Base-by-base conservation (phyloP, 768 basidiomycete genomes). In the Lactifluus rugatus region DNA sequence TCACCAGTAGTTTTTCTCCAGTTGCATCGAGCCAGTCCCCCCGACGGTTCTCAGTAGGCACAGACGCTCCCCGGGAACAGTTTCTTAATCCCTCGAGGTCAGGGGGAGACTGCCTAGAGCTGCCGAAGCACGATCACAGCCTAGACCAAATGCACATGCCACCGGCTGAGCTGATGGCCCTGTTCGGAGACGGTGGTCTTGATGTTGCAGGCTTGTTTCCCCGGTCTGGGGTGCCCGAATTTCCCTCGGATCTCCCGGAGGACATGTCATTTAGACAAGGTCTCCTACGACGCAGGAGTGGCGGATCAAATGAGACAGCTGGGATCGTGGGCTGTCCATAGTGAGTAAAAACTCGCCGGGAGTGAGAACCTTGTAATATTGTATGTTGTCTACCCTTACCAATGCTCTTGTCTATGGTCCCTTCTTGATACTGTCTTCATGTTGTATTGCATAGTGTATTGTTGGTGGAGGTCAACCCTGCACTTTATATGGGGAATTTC, bases 101-200 rank as follows among this genome's bases (percentile, higher is more conserved):
- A 14, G 42, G 45, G 28, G 28, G 9, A 1, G 31, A 42, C 25
- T 23, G 13, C 28, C 26, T 45, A 37, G 41, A 37, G 36, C 11
- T 49, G 23, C 52, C 42, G 17, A 41, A 36, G 28, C 14, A 49
- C 8, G 50, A 56, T 37, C 14, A 51, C 13, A 37, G 34, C 14
- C 3, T 39, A n/a, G 39, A 14, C 23, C 16, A 36, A 34, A 34
- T 48, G 25, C 44, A n/a, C 13, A 62, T 52, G 23, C 37, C 54
- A 19, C 37, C 63, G 17, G 47, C 17, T 21, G 61, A 53, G 28
- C 25, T 64, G 23, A 53, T 62, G 54, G 51, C 63, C n/a, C 44
- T 62, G 10, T 52, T 62, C 34, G 50, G 28, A 13, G 63, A 58
- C 21, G 41, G 54, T 17, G 36, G 23, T 23, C 48, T 62, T 37